Evolutionary conservation across 352 stramenopile genomes (phyloP).

Genomic region (Phytophthora podocarpi): DNA sequence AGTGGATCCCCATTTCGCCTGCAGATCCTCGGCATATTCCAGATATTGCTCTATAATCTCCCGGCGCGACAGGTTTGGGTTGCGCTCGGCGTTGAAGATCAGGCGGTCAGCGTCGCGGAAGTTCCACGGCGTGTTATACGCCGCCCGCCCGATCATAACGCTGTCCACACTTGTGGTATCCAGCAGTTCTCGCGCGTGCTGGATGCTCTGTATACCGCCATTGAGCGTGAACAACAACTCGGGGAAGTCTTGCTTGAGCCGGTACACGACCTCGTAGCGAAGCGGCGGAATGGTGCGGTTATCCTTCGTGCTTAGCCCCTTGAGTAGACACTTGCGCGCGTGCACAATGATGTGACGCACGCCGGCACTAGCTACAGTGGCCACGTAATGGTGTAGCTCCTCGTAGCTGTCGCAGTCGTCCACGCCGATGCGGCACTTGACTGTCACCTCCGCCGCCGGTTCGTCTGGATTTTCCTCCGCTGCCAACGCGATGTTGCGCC

Average conservation of each 20-base stretch:
- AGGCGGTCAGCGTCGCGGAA: conserved; percentile 86
- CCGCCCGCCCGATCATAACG: conserved; percentile 91
- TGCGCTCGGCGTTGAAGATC: conserved; percentile 73
- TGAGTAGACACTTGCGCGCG: conserved; percentile 97
- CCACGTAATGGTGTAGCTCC: conserved; percentile 93
- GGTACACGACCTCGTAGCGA: conserved; percentile 94
- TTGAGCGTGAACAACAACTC: conserved; percentile 98
- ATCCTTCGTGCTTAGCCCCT: conserved; percentile 95
- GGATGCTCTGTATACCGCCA: conserved; percentile 94
- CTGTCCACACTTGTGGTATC: conserved; percentile 78
- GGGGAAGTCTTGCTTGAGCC: conserved; percentile 95
- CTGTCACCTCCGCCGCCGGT: conserved; percentile 81
- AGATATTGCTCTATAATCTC: conserved; percentile 87
- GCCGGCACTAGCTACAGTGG: conserved; percentile 86
- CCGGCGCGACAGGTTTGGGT: conserved; percentile 85
- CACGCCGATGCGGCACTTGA: conserved; percentile 99
- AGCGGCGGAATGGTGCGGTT: conserved; percentile 98
- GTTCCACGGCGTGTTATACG: conserved; percentile 91
- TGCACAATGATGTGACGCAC: conserved; percentile 98
- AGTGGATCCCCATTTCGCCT: conserved; percentile 69
- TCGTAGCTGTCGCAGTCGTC: conserved; percentile 95
- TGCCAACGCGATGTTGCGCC: conserved; percentile 37
- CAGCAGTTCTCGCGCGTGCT: conserved; percentile 90
- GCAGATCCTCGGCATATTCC: conserved; percentile 84
- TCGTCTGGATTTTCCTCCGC: conserved; percentile 31